Conservation (phyloP, 495 filamentous ascomycete species). For the Tuber brumale region DNA sequence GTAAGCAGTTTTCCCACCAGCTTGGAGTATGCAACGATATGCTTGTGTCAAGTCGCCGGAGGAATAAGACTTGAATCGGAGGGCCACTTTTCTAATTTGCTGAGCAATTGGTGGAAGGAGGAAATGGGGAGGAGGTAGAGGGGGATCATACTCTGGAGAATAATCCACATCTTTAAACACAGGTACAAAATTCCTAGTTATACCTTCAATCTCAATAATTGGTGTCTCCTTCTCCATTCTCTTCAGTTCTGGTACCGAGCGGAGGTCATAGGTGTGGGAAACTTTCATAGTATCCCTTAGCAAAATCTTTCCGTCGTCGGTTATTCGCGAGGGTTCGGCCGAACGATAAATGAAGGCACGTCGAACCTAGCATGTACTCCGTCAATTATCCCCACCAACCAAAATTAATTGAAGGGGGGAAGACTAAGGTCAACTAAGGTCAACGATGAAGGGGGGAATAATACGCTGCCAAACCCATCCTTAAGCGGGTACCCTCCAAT, state of each 20-base stretch:
- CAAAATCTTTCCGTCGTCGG: slow-evolving; percentile 48
- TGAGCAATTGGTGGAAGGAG: neutral
- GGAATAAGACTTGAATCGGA: slow-evolving; percentile 24
- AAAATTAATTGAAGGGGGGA: slow-evolving; percentile 3
- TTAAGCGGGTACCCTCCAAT: slow-evolving; percentile 51
- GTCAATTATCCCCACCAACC: neutral
- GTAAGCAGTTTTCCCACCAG: slow-evolving; percentile 38
- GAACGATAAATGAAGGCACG: slow-evolving; percentile 53
- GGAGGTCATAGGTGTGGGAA: slow-evolving; percentile 59
- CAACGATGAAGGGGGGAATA: slow-evolving; percentile 10
- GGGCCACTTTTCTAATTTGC: slow-evolving; percentile 20
- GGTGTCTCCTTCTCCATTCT: slow-evolving; percentile 35
- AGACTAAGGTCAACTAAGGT: slow-evolving; percentile 13
- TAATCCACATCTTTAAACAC: slow-evolving; percentile 57
- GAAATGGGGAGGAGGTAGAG: neutral
- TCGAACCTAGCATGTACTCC: slow-evolving; percentile 42
- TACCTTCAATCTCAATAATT: slow-evolving; percentile 43
- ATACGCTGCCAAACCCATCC: slow-evolving; percentile 22
- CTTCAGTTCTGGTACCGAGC: slow-evolving; percentile 52
- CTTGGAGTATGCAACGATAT: slow-evolving; percentile 39
- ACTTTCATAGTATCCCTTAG: slow-evolving; percentile 51
- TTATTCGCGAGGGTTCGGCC: slow-evolving; percentile 52
- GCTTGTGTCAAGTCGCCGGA: slow-evolving; percentile 44
- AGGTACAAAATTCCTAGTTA: slow-evolving; percentile 42
- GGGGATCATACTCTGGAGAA: slow-evolving; percentile 48